Evolutionary conservation across 768 basidiomycete genomes (phyloP), one percentile per base, ranked within the genome.

Genomic region (Auriscalpium microsporum): DNA sequence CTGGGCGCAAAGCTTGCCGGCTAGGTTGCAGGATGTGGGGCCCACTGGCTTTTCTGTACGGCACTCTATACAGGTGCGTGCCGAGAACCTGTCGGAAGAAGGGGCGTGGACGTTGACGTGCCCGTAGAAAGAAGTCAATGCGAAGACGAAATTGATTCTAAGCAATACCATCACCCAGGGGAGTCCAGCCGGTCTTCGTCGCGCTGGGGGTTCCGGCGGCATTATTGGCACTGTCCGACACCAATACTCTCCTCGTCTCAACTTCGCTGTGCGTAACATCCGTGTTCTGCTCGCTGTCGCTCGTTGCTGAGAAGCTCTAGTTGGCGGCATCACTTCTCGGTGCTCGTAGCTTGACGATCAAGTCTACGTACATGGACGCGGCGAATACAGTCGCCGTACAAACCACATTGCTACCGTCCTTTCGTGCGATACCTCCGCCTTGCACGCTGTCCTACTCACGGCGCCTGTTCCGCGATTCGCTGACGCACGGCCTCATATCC

Each of bases 191-290:
- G 48, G 21, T 10, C 50, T 52, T 21, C 45, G 45, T 23, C 42
- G n/a, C 23, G 40, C 19, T 16, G 14, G 14, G 10, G 42, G n/a
- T n/a, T 14, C 13, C 28, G 52, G 42, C 10, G 44, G 33, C n/a
- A 34, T 93, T 40, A 65, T 81, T 23, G 88, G 87, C 38, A 89
- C 89, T 2, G 68, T 94, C 48, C 80, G 78, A 55, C 86, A 92
- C 67, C 87, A 90, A 62, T 82, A 81, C 64, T 88, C 87, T 33
- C 86, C 88, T 13, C 78, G 80, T 42, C 60, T 78, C 37, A 72
- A 66, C 60, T 65, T 74, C 21, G 71, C 76, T 65, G 74, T 73
- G 44, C 21, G 60, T 19, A n/a, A 11, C 2, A 28, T 28, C 5
- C 28, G 28, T 28, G 2, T 28, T 28, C 4, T 7, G 17, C 42